Evolutionary conservation across 2,329 filamentous ascomycete species (phyloP).

Genomic region (Sclerotinia borealis): DNA sequence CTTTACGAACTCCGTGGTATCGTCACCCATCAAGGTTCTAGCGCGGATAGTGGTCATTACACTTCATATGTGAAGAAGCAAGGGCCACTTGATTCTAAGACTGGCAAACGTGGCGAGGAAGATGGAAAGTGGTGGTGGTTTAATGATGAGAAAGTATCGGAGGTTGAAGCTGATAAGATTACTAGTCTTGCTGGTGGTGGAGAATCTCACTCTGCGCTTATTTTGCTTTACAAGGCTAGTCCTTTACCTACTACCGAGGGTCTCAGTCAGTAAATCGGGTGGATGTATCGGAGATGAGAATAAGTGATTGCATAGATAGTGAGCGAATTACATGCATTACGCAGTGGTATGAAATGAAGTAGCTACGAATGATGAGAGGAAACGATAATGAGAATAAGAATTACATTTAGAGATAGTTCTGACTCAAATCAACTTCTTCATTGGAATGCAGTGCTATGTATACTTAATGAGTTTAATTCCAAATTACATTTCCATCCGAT

Average conservation of each 20-base stretch:
- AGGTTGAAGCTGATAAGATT: constrained; percentile 88
- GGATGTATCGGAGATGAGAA: background rate
- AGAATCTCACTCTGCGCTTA: constrained; percentile 76
- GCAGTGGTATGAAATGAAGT: background rate
- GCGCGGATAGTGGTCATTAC: constrained; percentile 96
- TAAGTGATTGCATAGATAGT: background rate
- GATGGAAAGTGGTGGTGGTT: constrained; percentile 99
- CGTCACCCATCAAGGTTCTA: constrained; percentile 93
- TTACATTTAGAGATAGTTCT: background rate
- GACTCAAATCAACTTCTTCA: too few relatives aligned
- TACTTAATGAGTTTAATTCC: too few relatives aligned
- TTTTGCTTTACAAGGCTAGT: constrained; percentile 72
- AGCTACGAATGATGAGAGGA: background rate
- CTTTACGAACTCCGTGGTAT: constrained; percentile 92
- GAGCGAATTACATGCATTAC: background rate
- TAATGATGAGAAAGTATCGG: constrained; percentile 94
- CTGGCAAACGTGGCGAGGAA: constrained; percentile 71
- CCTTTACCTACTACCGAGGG: constrained; percentile 56
- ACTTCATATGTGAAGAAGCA: constrained; percentile 97
- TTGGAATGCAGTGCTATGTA: too few relatives aligned
- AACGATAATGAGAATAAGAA: background rate
- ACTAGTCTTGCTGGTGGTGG: constrained; percentile 84
- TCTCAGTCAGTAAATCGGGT: constrained; percentile 14
- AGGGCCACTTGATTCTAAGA: constrained; percentile 62
- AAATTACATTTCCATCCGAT: too few relatives aligned